phyloP scores from a whole-genome alignment of 441 rosid genomes.

The Hura crepitans region DNA sequence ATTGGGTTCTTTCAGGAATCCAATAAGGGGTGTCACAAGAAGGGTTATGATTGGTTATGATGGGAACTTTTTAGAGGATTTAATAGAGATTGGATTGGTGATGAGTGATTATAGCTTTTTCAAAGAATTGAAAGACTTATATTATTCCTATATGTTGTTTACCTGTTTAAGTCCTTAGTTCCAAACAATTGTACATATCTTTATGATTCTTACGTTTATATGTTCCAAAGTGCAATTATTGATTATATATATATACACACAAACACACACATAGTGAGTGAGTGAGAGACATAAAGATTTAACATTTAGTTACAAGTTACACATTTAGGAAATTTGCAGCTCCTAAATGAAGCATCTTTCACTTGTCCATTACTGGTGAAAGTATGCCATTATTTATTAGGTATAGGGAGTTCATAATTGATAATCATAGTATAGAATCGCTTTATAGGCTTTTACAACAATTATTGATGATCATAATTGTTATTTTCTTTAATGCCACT shows the following conservation, averaged over 20 bases:
- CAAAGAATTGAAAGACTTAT: constrained; percentile 31
- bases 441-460: too few species aligned
- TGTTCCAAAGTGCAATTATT: constrained; percentile 33
- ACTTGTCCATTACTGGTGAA: not conserved
- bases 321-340: constrained; percentile 24
- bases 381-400: not conserved
- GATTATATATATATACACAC: not conserved
- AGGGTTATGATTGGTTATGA: constrained; percentile 40
- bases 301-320: constrained; percentile 34
- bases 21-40: too few species aligned
- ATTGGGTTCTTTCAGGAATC: too few species aligned
- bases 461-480: too few species aligned
- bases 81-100: too few species aligned
- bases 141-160: constrained; percentile 25
- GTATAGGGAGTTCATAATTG: too few species aligned
- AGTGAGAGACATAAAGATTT: too few species aligned
- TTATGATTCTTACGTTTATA: constrained; percentile 37
- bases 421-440: too few species aligned
- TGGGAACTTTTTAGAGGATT: constrained; percentile 41
- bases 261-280: too few species aligned
- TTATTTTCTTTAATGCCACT: too few species aligned
- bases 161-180: constrained; percentile 31
- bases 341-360: constrained; percentile 23
- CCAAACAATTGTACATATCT: constrained; percentile 41
- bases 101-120: constrained; percentile 34